Conservation (phyloP, 768 basidiomycete species). For the Ramaria sp. region DNA sequence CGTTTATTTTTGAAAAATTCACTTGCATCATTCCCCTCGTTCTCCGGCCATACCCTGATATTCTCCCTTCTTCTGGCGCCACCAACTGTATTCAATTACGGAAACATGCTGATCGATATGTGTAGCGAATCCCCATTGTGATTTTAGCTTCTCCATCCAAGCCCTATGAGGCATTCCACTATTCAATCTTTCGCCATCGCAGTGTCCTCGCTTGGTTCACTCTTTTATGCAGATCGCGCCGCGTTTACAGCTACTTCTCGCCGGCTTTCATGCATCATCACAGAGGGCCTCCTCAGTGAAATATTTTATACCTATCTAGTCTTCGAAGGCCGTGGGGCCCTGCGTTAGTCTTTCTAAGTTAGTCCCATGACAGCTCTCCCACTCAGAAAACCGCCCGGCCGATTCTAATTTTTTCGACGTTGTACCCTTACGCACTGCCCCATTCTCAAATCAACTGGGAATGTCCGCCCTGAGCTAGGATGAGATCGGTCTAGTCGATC, state of each 20-base stretch:
- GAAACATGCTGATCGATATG: no score
- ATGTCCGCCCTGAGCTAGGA: slow-evolving; percentile 11
- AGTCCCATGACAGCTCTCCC: slow-evolving; percentile 6
- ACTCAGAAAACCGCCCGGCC: slow-evolving; percentile 12
- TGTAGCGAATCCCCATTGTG: no score
- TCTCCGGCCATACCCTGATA: no score
- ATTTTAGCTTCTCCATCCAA: no score
- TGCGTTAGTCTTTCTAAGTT: slow-evolving; percentile 29
- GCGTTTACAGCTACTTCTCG: slow-evolving; percentile 38
- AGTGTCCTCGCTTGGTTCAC: background rate
- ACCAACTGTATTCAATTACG: no score
- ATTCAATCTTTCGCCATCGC: background rate
- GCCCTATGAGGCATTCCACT: background rate
- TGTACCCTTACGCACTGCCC: slow-evolving; percentile 37
- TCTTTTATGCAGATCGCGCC: slow-evolving; percentile 11
- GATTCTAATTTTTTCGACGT: slow-evolving; percentile 42
- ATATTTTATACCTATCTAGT: slow-evolving; percentile 28
- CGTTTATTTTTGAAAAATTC: no score
- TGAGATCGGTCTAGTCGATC: slow-evolving; percentile 37
- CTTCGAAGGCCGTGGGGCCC: slow-evolving; percentile 20
- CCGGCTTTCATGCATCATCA: slow-evolving; percentile 38
- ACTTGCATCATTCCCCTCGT: no score
- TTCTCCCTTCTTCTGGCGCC: no score
- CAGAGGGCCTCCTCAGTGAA: slow-evolving; percentile 34
- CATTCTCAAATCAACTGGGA: slow-evolving; percentile 23